Evolutionary conservation across 2,329 filamentous ascomycete species (phyloP), one percentile per base, ranked within the genome.

Genomic region (Neospermospora avenae): DNA sequence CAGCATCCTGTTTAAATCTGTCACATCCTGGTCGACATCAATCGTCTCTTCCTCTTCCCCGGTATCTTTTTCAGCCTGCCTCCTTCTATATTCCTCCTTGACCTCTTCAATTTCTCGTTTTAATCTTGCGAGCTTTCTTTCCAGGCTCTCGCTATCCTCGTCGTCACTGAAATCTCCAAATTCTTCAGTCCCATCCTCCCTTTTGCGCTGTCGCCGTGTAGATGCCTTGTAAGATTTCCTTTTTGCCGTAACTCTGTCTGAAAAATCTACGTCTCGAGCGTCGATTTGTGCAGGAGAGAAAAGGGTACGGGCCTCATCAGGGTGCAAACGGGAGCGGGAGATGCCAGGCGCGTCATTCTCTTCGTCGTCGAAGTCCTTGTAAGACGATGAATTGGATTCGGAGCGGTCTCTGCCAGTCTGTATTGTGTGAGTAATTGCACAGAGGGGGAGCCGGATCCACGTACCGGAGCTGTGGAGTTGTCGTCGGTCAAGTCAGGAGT

Each of bases 401-500:
- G 81, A 84, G 59, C 76, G 79, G 39, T 80, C 79, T 48, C 84
- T 80, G 13, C 68, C 68, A 22, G 68, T 71, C 71, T 73, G 62
- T 24, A 20, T 4, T 28, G 41, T 42, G 54, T 62, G 42, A 62
- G 56, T 44, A 31, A 18, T 24, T 37, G 44, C 52, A 25, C 7
- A 16, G 20, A 56, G 10, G 20, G 16, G 41, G 20, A 34, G 25
- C 37, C 7, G n/a, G 22, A 41, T 25, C 59, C 44, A 74, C 84
- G 75, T 78, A 93, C 90, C 58, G 87, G 90, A 59, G 92, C 78
- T 51, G 92, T 96, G 22, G 92, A 96, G 65, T 86, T 89, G 75
- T 96, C 93, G 72, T 96, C 91, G 59, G 89, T 93, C 67, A 97
- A 80, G 58, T 96, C 93, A 66, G 93, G 93, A 16, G 95, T 98